Percentiles rank a stretch among this genome's conserved stretches.
Evolutionary conservation across 495 filamentous ascomycete species (phyloP).

Genomic region (Lentithecium fluviatile): DNA sequence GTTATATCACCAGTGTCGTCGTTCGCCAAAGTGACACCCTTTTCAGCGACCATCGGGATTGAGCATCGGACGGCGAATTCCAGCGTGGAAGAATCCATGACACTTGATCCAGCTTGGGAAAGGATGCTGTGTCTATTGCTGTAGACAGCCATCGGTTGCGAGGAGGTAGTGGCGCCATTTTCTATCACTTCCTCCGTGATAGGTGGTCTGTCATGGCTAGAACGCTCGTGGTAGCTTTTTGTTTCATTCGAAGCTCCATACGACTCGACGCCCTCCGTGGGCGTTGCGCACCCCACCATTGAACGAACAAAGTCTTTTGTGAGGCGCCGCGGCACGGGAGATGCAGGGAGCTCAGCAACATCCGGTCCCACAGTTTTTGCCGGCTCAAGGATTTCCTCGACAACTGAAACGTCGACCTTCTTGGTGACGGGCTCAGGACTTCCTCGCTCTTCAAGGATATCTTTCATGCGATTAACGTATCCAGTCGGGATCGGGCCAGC

Average conservation of each 20-base stretch:
- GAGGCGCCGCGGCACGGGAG: constrained; percentile 36
- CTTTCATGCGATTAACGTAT: constrained; percentile 30
- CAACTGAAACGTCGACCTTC: constrained; percentile 15
- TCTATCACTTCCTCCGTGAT: background rate
- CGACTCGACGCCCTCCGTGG: constrained; percentile 12
- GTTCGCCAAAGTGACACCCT: no score
- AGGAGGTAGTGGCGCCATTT: background rate
- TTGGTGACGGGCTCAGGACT: background rate
- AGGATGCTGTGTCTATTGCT: constrained; percentile 14
- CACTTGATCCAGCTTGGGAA: constrained; percentile 20
- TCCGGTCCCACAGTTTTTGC: constrained; percentile 7
- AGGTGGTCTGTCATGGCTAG: background rate
- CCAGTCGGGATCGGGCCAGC: constrained; percentile 17
- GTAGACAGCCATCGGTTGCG: background rate
- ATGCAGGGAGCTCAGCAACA: constrained; percentile 35
- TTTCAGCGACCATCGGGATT: constrained; percentile 14
- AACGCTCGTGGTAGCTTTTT: background rate
- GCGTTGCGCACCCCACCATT: constrained; percentile 27
- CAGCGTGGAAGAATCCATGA: constrained; percentile 27
- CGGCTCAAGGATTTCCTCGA: background rate
- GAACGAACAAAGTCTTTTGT: constrained; percentile 41
- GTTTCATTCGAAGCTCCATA: background rate
- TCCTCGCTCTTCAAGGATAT: constrained; percentile 30
- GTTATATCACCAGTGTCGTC: background rate
- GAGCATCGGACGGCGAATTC: constrained; percentile 31